phyloP scores from a whole-genome alignment of 306 rosid species.

The Medicago arabica region DNA sequence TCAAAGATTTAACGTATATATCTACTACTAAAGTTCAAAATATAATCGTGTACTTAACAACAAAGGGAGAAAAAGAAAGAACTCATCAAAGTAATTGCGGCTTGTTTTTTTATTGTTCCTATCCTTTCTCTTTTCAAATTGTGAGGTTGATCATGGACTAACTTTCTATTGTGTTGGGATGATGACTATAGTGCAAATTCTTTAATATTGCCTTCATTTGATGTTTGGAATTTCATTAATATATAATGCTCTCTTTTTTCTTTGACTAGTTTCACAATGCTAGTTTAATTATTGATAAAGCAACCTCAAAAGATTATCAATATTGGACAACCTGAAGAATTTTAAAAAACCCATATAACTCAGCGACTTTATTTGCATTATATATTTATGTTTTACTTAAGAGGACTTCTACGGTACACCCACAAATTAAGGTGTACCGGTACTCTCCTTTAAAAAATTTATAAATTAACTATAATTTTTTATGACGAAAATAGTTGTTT shows the following conservation, averaged over 20 bases:
- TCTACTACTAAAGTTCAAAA: neutral
- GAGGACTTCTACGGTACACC: too few relatives aligned
- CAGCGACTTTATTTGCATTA: too few relatives aligned
- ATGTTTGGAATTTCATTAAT: neutral
- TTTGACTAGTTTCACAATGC: neutral
- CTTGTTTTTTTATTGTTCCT: slow-evolving; percentile 1
- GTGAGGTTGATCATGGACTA: slow-evolving; percentile 13
- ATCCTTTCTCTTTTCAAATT: neutral
- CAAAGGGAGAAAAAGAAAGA: slow-evolving; percentile 10
- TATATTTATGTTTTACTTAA: too few relatives aligned
- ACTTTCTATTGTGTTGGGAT: neutral
- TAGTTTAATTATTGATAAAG: neutral
- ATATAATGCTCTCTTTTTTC: neutral
- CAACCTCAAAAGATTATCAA: neutral
- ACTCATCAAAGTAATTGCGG: neutral
- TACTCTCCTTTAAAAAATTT: too few relatives aligned
- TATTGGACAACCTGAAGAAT: too few relatives aligned
- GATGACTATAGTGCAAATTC: neutral
- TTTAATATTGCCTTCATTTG: neutral
- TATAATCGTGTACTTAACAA: neutral
- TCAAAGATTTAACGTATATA: neutral
- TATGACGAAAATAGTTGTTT: too few relatives aligned
- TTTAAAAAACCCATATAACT: neutral
- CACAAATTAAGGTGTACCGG: too few relatives aligned
- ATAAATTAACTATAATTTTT: too few relatives aligned